Evolutionary conservation across 192 early-diverging fungal species (phyloP).

Genomic region (Phycomyces blakesleeanus): DNA sequence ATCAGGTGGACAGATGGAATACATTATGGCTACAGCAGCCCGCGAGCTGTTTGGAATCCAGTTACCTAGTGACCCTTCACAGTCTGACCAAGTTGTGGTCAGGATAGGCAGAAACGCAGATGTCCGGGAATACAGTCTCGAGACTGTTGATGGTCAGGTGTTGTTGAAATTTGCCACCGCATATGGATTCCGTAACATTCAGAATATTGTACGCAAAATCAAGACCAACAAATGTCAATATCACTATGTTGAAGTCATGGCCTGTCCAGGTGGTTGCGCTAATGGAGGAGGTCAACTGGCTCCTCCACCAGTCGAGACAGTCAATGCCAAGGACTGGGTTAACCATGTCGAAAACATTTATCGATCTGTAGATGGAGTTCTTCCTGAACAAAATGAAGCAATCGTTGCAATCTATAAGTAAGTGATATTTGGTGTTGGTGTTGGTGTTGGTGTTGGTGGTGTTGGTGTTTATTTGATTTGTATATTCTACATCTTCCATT

Average conservation of each 20-base stretch:
- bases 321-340: conserved; percentile 71
- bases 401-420: conserved; percentile 62
- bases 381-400: conserved; percentile 64
- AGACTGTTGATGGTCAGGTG: conserved; percentile 42
- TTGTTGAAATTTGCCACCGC: conserved; percentile 78
- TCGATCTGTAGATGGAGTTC: conserved; percentile 42
- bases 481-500: no score
- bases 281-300: conserved; percentile 97
- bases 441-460: not conserved
- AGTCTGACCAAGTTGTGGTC: conserved; percentile 46
- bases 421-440: not conserved
- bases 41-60: conserved; percentile 68
- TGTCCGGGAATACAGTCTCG: conserved; percentile 65
- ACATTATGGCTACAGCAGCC: conserved; percentile 81
- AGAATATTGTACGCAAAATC: conserved; percentile 96
- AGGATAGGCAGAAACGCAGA: conserved; percentile 81
- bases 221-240: conserved; percentile 72
- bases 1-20: conserved; percentile 90
- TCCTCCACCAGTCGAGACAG: conserved; percentile 36
- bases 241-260: conserved; percentile 96
- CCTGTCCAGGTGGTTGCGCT: conserved; percentile 94
- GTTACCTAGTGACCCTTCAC: conserved; percentile 48
- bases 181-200: conserved; percentile 97
- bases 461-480: no score
- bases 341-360: conserved; percentile 66